These are phyloP conservation scores for Musa schizocarpa DNA, from an alignment of 176 grass and related monocot genomes.

Conservation along the genomic window DNA sequence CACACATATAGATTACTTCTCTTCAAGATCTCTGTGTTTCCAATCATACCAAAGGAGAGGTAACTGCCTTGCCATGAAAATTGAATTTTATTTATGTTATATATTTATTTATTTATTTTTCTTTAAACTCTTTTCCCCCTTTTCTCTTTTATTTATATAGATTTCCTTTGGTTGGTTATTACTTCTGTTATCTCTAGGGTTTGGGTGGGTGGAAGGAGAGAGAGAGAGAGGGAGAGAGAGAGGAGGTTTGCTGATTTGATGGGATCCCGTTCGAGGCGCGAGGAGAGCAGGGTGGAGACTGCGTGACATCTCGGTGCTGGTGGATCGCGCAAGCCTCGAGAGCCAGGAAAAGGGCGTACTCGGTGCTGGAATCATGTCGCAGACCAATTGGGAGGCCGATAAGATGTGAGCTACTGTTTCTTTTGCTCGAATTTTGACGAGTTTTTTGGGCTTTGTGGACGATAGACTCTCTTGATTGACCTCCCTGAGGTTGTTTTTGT, in stretches of 20 bases:
- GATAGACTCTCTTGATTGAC: not conserved
- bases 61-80: no score
- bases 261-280: not conserved
- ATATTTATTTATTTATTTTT: not conserved
- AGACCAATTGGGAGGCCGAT: constrained; percentile 17
- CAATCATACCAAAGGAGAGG: no score
- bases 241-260: not conserved
- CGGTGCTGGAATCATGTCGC: constrained; percentile 4
- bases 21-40: no score
- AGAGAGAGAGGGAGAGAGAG: not conserved
- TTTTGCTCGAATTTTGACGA: not conserved
- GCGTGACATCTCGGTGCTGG: not conserved
- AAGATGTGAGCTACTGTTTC: constrained; percentile 1
- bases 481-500: not conserved
- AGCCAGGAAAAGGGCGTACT: not conserved
- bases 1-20: no score
- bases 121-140: not conserved
- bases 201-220: not conserved
- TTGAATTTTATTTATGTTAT: not conserved
- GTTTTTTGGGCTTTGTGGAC: not conserved
- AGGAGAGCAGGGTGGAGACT: not conserved
- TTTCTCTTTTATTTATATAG: not conserved
- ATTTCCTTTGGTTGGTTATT: not conserved
- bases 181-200: constrained; percentile 6
- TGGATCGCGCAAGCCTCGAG: not conserved